Evolutionary conservation across 768 basidiomycete genomes (phyloP).

Genomic region (Lactarius hatsudake): DNA sequence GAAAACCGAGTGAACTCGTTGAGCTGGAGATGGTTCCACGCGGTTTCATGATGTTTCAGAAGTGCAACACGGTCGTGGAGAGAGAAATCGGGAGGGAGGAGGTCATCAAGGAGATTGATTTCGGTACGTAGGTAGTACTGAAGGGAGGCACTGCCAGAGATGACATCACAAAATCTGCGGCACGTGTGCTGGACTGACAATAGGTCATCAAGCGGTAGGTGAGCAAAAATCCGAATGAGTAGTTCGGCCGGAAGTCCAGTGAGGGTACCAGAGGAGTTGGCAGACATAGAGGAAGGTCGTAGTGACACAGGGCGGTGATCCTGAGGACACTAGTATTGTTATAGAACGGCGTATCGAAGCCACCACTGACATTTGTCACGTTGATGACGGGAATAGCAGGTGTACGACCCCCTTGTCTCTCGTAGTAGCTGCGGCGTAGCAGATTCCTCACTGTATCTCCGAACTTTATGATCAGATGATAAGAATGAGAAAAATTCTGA

Average conservation of each 20-base stretch:
- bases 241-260: neutral
- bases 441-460: neutral
- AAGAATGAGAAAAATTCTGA: neutral
- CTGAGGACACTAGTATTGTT: neutral
- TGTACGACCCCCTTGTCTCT: neutral
- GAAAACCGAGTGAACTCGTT: neutral
- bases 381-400: neutral
- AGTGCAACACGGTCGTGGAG: neutral
- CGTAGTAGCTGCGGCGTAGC: neutral
- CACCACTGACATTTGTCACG: neutral
- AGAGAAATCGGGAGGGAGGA: neutral
- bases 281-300: neutral
- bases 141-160: neutral
- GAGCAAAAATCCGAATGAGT: neutral
- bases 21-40: neutral
- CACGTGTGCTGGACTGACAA: conserved; percentile 5
- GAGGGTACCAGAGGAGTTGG: neutral
- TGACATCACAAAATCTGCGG: neutral
- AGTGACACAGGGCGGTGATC: neutral
- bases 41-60: neutral
- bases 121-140: neutral
- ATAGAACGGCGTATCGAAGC: neutral
- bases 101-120: neutral
- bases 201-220: neutral
- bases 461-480: neutral